A percentile compares a stretch with the other conserved stretches of the same genome.
Evolutionary conservation across 805 yeast species (phyloP).

Genomic region (Candida coleopterorum): DNA sequence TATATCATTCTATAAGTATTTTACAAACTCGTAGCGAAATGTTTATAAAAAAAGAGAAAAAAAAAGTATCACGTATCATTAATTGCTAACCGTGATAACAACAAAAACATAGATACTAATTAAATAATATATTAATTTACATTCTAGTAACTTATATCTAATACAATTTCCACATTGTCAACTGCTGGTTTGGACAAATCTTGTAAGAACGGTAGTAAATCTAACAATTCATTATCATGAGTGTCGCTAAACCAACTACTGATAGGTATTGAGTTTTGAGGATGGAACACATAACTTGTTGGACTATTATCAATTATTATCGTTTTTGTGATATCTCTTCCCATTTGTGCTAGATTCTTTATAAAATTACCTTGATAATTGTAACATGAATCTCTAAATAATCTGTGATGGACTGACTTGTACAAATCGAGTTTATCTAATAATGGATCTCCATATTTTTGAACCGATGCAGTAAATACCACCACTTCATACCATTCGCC

Average conservation of each 20-base stretch:
- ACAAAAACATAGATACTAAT: no score
- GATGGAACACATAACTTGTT: slow-evolving; percentile 96
- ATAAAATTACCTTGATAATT: slow-evolving; percentile 93
- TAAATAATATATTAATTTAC: no score
- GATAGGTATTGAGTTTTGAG: slow-evolving; percentile 95
- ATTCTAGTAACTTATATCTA: slow-evolving; percentile 50
- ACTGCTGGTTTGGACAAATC: slow-evolving; percentile 72
- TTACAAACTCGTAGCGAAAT: no score
- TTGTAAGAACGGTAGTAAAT: slow-evolving; percentile 83
- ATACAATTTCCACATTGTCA: slow-evolving; percentile 77
- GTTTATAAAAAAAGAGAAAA: no score
- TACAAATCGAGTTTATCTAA: slow-evolving; percentile 81
- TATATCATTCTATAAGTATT: no score
- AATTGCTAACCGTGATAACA: no score
- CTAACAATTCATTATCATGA: slow-evolving; percentile 92
- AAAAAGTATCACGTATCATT: no score
- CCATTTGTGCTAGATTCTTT: slow-evolving; percentile 89
- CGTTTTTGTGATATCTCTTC: slow-evolving; percentile 80
- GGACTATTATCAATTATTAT: slow-evolving; percentile 97
- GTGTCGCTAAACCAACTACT: slow-evolving; percentile 98
- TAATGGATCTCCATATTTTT: slow-evolving; percentile 94
- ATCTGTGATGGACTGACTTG: slow-evolving; percentile 77
- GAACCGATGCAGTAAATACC: slow-evolving; percentile 93
- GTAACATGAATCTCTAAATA: slow-evolving; percentile 91
- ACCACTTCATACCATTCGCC: slow-evolving; percentile 91